Evolutionary conservation across 2,329 filamentous ascomycete species (phyloP).

Genomic region (Colletotrichum neosansevieriae): DNA sequence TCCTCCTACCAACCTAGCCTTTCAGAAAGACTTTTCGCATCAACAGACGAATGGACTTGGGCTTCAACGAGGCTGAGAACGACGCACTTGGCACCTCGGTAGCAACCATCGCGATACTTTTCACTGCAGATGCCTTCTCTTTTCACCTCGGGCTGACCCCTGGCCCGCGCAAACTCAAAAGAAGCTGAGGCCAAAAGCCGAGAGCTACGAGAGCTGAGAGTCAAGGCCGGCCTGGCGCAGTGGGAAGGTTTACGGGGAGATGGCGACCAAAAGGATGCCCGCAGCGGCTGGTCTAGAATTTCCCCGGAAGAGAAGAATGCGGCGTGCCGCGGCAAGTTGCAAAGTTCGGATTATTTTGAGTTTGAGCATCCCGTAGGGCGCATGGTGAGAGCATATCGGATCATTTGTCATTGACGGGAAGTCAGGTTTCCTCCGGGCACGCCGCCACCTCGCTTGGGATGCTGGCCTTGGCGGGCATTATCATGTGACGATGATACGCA

Average conservation of each 20-base stretch:
- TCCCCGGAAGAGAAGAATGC: neutral
- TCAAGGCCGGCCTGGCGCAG: constrained; percentile 20
- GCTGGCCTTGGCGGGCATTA: constrained; percentile 16
- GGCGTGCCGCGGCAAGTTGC: neutral
- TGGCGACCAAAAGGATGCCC: neutral
- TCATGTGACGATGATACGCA: constrained; percentile 30
- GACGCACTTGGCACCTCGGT: constrained; percentile 12
- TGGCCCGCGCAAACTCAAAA: constrained; percentile 24
- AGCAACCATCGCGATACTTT: neutral
- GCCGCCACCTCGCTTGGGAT: neutral
- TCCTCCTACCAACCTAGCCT: neutral
- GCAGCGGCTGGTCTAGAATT: constrained; percentile 20
- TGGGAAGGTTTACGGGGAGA: neutral
- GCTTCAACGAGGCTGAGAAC: constrained; percentile 2
- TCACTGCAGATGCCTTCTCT: neutral
- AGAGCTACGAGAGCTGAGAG: constrained; percentile 7
- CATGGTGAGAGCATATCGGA: constrained; percentile 27
- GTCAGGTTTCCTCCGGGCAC: constrained; percentile 9
- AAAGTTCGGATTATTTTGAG: constrained; percentile 38
- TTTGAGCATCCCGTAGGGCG: neutral
- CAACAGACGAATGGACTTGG: constrained; percentile 15
- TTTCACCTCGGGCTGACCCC: constrained; percentile 22
- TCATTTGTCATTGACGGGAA: constrained; percentile 30
- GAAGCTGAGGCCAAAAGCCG: constrained; percentile 21
- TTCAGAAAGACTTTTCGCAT: neutral